Conservation (phyloP, 768 basidiomycete genomes). For the Termitomyces eurrhizus region DNA sequence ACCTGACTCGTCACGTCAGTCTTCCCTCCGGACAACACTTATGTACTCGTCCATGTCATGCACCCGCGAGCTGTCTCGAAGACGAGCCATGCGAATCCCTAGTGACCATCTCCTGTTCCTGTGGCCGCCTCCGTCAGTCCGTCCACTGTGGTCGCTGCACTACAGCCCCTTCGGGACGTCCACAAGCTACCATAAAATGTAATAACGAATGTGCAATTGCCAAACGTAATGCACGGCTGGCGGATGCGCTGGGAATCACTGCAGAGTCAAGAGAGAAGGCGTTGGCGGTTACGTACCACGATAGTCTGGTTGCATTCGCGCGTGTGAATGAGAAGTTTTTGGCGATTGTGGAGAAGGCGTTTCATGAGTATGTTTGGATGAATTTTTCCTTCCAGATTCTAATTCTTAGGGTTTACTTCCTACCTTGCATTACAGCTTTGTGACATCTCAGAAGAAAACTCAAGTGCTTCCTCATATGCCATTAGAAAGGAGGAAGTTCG, state of each 20-base stretch:
- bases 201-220: slow-evolving; percentile 79
- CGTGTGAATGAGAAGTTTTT: slow-evolving; percentile 64
- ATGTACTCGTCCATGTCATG: slow-evolving; percentile 79
- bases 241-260: slow-evolving; percentile 88
- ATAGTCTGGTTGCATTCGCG: slow-evolving; percentile 62
- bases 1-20: slow-evolving; percentile 29
- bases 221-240: slow-evolving; percentile 83
- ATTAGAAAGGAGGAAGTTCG: slow-evolving; percentile 75
- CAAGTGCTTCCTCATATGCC: slow-evolving; percentile 84
- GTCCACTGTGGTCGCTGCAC: slow-evolving; percentile 65
- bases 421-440: slow-evolving; percentile 44
- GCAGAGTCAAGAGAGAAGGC: slow-evolving; percentile 40
- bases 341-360: slow-evolving; percentile 70
- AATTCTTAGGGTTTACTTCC: neutral
- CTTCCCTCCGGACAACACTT: slow-evolving; percentile 63
- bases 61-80: slow-evolving; percentile 82
- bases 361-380: slow-evolving; percentile 62
- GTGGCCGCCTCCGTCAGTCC: slow-evolving; percentile 75
- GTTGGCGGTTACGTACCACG: slow-evolving; percentile 46
- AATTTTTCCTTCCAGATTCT: slow-evolving; percentile 13
- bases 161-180: slow-evolving; percentile 39
- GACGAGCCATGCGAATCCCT: slow-evolving; percentile 68
- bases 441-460: slow-evolving; percentile 58
- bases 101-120: slow-evolving; percentile 72
- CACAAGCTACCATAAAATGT: slow-evolving; percentile 52